These are phyloP conservation scores for Pichiaceae sp. DNA, from an alignment of 1,139 yeast species.

Conservation along the genomic window DNA sequence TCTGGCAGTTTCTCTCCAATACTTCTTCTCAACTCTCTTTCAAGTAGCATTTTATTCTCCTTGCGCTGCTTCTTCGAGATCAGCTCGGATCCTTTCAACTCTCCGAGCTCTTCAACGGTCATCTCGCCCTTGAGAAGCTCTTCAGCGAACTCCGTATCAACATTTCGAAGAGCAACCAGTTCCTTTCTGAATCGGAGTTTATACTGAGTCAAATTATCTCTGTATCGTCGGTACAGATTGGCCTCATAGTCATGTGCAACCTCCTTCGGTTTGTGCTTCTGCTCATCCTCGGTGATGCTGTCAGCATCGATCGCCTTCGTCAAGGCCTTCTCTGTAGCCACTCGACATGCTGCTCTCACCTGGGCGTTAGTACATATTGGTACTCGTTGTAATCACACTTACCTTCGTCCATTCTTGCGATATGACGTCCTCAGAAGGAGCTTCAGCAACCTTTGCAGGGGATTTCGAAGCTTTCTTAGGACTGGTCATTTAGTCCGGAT, in stretches of 20 bases:
- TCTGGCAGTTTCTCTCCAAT: conserved; percentile 23
- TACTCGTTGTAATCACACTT: not conserved
- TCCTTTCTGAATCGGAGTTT: conserved; percentile 22
- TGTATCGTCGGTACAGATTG: conserved; percentile 9
- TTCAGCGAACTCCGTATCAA: conserved; percentile 19
- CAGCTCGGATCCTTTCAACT: conserved; percentile 18
- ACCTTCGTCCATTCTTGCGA: too few species aligned
- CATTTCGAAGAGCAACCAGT: conserved; percentile 22
- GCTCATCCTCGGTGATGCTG: conserved; percentile 3
- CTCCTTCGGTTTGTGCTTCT: not conserved
- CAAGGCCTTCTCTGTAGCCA: conserved; percentile 14
- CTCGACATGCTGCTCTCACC: conserved; percentile 18
- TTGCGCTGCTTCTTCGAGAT: conserved; percentile 20
- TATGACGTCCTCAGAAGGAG: too few species aligned
- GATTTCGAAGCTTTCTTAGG: too few species aligned
- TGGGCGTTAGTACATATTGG: not conserved
- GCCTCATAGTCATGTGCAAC: conserved; percentile 17
- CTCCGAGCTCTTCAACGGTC: conserved; percentile 10
- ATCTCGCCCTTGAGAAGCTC: conserved; percentile 19
- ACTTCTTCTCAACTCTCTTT: conserved; percentile 21
- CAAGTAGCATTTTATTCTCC: conserved; percentile 19
- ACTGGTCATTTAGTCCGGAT: too few species aligned
- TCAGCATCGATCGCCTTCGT: conserved; percentile 22
- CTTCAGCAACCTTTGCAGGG: too few species aligned
- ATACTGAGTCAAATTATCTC: conserved; percentile 14